Base-by-base conservation (phyloP, 768 basidiomycete species). In the Cystobasidium tubakii region DNA sequence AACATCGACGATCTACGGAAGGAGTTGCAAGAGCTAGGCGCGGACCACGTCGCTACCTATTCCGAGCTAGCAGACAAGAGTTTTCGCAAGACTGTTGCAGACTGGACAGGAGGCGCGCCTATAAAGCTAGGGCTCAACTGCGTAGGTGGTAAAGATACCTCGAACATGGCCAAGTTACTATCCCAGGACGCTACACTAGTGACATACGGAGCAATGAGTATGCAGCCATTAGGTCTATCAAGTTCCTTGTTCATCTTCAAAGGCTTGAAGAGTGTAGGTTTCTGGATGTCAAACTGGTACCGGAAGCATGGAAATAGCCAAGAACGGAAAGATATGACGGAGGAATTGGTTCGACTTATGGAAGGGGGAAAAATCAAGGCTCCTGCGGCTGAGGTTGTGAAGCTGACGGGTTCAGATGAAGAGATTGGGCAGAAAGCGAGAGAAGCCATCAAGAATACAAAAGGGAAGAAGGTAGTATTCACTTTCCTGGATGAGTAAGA, bases 121-220 rank as follows among this genome's bases (percentile, higher is more conserved):
- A 29, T 86, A 29, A 81, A 80, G 25, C 80, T 88, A 2, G 84
- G 83, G 6, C 82, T 88, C 27, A 87, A 87, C 76, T 87, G 87
- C 75, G 84, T 87, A 7, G 81, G 90, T 33, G 91, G 92, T 0
- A 84, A 84, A 63, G 84, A 87, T 54, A 90, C 90, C 0, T 86
- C 86, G 0, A 77, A 83, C 7, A 90, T 92, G 90, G 84, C 86
- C 0, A 84, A 86, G 63, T 82, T 89, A 9, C 83, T 94, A 0
- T 88, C 88, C 29, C 73, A 76, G 0, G 74, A 69, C 0, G 76
- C 66, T 0, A 74, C 62, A 62, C 76, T 29, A 73, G 75, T 78
- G 9, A 90, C 92, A 0, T 94, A 93, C 69, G 92, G 92, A 33
- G 91, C 89, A 4, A 93, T 94, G 91, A 89, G 91, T 0, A 91